These are phyloP conservation scores for Pythium apleroticum DNA, from an alignment of 352 stramenopile genomes.

Conservation along the genomic window DNA sequence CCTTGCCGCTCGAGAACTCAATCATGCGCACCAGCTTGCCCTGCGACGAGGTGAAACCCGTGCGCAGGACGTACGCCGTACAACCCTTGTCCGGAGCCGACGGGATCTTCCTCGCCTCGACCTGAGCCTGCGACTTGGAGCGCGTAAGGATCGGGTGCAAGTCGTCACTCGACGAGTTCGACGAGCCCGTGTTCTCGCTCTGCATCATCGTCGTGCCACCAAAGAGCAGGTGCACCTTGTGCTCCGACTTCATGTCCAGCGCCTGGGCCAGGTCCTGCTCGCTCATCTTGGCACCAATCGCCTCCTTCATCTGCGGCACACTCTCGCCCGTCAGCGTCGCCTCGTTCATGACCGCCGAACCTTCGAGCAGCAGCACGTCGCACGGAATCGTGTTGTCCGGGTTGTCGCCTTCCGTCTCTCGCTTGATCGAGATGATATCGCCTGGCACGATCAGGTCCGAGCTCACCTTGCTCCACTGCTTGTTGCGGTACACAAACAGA, in stretches of 20 bases:
- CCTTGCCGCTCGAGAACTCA: constrained; percentile 96
- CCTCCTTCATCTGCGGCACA: constrained; percentile 98
- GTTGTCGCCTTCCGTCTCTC: constrained; percentile 75
- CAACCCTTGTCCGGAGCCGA: constrained; percentile 89
- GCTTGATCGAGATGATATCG: constrained; percentile 93
- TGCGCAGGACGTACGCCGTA: constrained; percentile 94
- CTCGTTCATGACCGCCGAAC: constrained; percentile 97
- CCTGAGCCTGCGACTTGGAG: constrained; percentile 22
- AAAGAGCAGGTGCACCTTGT: constrained; percentile 93
- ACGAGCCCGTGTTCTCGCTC: constrained; percentile 46
- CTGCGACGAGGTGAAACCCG: constrained; percentile 97
- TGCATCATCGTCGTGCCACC: constrained; percentile 92
- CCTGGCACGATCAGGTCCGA: constrained; percentile 91
- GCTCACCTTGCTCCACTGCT: constrained; percentile 79
- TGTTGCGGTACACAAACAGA: constrained; percentile 90
- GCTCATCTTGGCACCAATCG: constrained; percentile 77
- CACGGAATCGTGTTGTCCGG: constrained; percentile 90
- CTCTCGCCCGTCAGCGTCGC: constrained; percentile 98
- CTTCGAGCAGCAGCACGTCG: constrained; percentile 95
- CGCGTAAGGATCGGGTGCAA: constrained; percentile 22
- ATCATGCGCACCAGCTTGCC: constrained; percentile 98
- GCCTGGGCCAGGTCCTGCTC: constrained; percentile 64
- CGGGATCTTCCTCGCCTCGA: constrained; percentile 49
- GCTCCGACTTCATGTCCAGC: constrained; percentile 84
- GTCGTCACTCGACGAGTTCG: constrained; percentile 8